Evolutionary conservation across 768 basidiomycete species (phyloP).

Genomic region (Calvatia gigantea): DNA sequence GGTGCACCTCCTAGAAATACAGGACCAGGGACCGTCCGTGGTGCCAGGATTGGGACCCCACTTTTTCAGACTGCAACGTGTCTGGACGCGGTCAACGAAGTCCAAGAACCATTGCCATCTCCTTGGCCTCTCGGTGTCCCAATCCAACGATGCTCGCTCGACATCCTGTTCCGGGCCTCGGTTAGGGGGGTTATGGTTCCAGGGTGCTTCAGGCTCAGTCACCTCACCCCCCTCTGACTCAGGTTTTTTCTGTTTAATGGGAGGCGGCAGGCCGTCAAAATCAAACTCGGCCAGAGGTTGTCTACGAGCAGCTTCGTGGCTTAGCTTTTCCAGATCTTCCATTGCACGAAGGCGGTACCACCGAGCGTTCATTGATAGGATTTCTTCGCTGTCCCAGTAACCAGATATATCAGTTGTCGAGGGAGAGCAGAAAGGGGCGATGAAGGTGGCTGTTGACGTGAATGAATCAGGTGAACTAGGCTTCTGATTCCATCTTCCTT

Average conservation of each 20-base stretch:
- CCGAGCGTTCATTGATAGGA: conserved; percentile 1
- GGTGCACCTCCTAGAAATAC: conserved; percentile 2
- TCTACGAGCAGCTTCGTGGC: not conserved
- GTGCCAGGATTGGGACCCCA: conserved; percentile 23
- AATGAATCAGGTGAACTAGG: conserved; percentile 20
- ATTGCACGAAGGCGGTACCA: conserved; percentile 7
- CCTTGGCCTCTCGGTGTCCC: conserved; percentile 1
- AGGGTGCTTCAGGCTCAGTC: not conserved
- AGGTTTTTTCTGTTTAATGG: not conserved
- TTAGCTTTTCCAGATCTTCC: conserved; percentile 11
- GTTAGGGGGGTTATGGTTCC: not conserved
- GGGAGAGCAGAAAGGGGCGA: conserved; percentile 41
- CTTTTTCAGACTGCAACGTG: conserved; percentile 36
- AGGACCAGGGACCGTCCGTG: not conserved
- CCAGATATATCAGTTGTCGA: conserved; percentile 10
- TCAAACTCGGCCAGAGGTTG: conserved; percentile 25
- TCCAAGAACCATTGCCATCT: conserved; percentile 16
- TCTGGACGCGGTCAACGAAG: conserved; percentile 39
- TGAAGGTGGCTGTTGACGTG: conserved; percentile 44
- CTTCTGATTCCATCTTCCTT: not conserved
- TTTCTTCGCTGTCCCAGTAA: conserved; percentile 9
- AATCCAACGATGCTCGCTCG: not conserved
- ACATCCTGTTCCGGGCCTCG: not conserved
- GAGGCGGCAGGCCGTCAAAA: conserved; percentile 46
- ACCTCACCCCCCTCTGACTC: not conserved